Base-by-base conservation (phyloP, 306 rosid species). In the Dryas alaskensis region DNA sequence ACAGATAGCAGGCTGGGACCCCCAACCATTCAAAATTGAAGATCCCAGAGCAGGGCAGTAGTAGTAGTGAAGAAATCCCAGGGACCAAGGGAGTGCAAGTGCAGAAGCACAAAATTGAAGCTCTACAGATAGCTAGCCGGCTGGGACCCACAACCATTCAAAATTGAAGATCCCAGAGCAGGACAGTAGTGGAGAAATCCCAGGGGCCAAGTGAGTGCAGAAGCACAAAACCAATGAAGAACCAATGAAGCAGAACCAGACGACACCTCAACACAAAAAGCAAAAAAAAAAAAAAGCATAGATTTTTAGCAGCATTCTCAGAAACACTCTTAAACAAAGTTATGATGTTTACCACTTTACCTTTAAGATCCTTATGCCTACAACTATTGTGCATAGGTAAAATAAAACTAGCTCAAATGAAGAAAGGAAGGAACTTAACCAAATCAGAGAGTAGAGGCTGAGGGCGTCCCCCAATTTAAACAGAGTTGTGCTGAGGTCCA, bases 201-300 rank as follows among this genome's bases (percentile, higher is more conserved):
- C 84, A 81, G 81, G 79, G 75, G 40, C 75, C 66, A 72, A 71
- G 27, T 74, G 73, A 78, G 87, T 67, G 83, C 95, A 87, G 92
- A 86, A 81, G 89, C 86, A 88, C 75, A 83, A 82, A 84, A 87
- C 75, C 90, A 88, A 87, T 72, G 91, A 73, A 73, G 92, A 84
- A 87, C 75, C 90, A 88, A 87, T 72, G 91, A 73, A 73, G 92
- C 89, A 81, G 91, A 76, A 92, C 85, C 93, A 89, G 91, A 89
- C 73, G 88, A 88, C 82, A 86, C 89, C 89, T 86, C 89, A 86
- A 76, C 84, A 83, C 74, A 83, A 58, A 76, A 68, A 75, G 52
- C 49, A 78, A 75, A 83, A 73, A 78, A 75, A 83, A 73, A 65
- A 70, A 83, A 81, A 74, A 85, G 78, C 85, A 88, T 80, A 73